Conservation (phyloP, 2,329 filamentous ascomycete species). For the Phaeophleospora eucalypticola region DNA sequence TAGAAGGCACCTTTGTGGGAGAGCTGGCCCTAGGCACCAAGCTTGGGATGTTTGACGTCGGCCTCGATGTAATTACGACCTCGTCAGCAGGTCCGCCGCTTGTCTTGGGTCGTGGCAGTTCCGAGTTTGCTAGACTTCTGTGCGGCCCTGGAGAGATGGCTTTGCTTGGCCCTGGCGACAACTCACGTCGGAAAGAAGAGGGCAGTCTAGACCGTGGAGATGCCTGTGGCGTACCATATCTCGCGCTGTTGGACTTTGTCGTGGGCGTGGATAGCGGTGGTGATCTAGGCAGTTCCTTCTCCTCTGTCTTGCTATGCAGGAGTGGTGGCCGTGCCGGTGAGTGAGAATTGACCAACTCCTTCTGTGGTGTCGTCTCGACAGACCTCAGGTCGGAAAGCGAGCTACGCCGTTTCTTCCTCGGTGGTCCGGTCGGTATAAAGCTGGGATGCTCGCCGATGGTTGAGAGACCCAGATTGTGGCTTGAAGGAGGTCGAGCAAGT, state of each 20-base stretch:
- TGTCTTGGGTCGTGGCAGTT: slow-evolving; percentile 28
- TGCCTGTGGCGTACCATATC: slow-evolving; percentile 40
- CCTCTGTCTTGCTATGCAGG: slow-evolving; percentile 19
- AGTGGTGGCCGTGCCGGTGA: slow-evolving; percentile 22
- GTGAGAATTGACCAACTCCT: slow-evolving; percentile 21
- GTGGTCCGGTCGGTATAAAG: slow-evolving; percentile 42
- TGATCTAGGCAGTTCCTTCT: slow-evolving; percentile 34
- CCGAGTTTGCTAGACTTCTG: slow-evolving; percentile 18
- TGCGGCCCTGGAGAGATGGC: slow-evolving; percentile 29
- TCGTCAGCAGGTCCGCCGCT: slow-evolving; percentile 25
- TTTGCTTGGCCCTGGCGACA: slow-evolving; percentile 35
- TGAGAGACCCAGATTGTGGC: slow-evolving; percentile 36
- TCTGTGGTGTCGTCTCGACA: slow-evolving; percentile 50
- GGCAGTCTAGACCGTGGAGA: slow-evolving; percentile 33
- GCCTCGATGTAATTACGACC: slow-evolving; percentile 24
- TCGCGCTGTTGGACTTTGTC: slow-evolving; percentile 35
- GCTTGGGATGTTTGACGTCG: slow-evolving; percentile 49
- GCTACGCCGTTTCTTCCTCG: slow-evolving; percentile 79
- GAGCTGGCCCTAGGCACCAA: slow-evolving; percentile 35
- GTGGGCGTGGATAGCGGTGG: slow-evolving; percentile 33
- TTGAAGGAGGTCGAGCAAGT: slow-evolving; percentile 19
- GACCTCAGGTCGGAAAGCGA: slow-evolving; percentile 81
- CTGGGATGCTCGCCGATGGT: slow-evolving; percentile 49
- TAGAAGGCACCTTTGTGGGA: slow-evolving; percentile 38
- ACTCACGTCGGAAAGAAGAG: slow-evolving; percentile 41